Evolutionary conservation across 345 rosid genomes (phyloP).

Genomic region (Mercurialis annua): DNA sequence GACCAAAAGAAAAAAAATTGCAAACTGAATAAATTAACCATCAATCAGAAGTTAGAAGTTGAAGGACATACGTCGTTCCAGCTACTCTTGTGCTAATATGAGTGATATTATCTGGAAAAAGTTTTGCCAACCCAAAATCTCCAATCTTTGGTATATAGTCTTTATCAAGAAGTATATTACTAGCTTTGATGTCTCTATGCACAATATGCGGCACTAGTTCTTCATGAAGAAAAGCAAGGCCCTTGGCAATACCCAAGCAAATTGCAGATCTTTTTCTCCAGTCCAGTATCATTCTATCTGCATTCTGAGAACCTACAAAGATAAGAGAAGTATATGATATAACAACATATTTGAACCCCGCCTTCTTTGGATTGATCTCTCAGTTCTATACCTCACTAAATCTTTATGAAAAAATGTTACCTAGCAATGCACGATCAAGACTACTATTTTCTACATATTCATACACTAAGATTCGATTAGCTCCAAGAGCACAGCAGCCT

Average conservation of each 20-base stretch:
- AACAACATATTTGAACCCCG: neutral
- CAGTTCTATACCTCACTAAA: conserved; percentile 1
- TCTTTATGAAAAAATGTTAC: conserved; percentile 28
- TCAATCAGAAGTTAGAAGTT: conserved; percentile 14
- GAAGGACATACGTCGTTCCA: conserved; percentile 70
- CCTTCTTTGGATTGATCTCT: neutral
- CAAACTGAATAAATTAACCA: neutral
- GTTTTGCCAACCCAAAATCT: conserved; percentile 95
- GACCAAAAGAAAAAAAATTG: neutral
- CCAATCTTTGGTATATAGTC: conserved; percentile 86
- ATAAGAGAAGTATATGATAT: conserved; percentile 1
- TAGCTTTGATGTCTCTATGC: conserved; percentile 93
- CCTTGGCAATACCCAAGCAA: conserved; percentile 78
- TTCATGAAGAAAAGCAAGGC: conserved; percentile 85
- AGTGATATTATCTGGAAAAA: conserved; percentile 89
- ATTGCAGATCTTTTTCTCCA: conserved; percentile 80
- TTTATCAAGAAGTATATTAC: conserved; percentile 82
- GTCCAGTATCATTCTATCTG: conserved; percentile 44
- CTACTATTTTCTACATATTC: conserved; percentile 84
- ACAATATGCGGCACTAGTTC: conserved; percentile 79
- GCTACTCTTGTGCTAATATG: conserved; percentile 93
- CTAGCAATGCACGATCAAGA: conserved; percentile 63
- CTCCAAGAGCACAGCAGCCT: conserved; percentile 74
- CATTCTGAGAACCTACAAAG: conserved; percentile 45
- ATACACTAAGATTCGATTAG: conserved; percentile 69